Evolutionary conservation across 495 filamentous ascomycete species (phyloP).

Genomic region (Neurospora terricola): DNA sequence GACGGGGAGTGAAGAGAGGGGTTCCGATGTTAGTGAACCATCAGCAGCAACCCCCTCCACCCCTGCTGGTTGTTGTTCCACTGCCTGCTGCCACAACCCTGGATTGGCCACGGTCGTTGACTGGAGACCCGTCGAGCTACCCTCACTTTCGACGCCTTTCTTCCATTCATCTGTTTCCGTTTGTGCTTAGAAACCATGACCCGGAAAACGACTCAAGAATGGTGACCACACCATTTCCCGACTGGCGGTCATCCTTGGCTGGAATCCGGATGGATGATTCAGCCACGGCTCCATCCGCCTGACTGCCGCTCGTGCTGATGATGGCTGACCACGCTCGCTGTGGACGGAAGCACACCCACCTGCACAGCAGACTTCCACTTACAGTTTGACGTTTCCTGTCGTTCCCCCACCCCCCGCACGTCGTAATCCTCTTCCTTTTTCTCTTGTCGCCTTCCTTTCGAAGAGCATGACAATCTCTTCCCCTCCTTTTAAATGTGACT

Average conservation of each 20-base stretch:
- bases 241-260: not conserved
- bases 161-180: not conserved
- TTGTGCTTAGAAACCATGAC: not conserved
- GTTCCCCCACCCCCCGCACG: not conserved
- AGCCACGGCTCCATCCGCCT: not conserved
- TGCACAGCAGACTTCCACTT: not conserved
- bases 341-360: not conserved
- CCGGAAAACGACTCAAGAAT: not conserved
- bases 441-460: not conserved
- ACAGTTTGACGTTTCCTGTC: not conserved
- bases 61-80: not conserved
- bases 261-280: not conserved
- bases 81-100: not conserved
- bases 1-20: not conserved
- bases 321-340: not conserved
- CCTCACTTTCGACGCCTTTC: not conserved
- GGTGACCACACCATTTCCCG: not conserved
- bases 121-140: not conserved
- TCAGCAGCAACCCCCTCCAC: not conserved
- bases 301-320: not conserved
- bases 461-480: not conserved
- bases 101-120: not conserved
- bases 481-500: not conserved
- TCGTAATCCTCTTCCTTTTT: not conserved
- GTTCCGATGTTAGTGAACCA: not conserved